phyloP scores from a whole-genome alignment of 1,284 basidiomycete genomes.

The Cryptococcus wingfieldii region DNA sequence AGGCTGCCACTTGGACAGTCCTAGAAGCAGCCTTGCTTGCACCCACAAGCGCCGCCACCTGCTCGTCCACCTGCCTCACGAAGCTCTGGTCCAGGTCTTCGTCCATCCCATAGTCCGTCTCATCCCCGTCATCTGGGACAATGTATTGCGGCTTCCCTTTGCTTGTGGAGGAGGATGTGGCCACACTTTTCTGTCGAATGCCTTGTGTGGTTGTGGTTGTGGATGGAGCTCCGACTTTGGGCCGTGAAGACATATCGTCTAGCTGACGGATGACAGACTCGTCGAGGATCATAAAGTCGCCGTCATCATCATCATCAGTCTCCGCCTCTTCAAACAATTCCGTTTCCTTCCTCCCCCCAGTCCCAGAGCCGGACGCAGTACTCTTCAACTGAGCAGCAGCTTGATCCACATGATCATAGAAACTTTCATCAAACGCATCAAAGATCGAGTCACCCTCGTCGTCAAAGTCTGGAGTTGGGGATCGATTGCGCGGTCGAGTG shows the following conservation, averaged over 20 bases:
- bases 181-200: constrained; percentile 3
- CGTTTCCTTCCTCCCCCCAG: not conserved
- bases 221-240: not conserved
- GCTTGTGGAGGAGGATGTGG: not conserved
- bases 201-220: not conserved
- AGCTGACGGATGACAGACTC: constrained; percentile 19
- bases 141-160: constrained; percentile 1
- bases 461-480: not conserved
- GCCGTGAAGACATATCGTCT: constrained; percentile 5
- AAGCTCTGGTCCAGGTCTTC: constrained; percentile 3
- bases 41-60: not conserved
- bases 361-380: not conserved
- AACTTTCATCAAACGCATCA: constrained; percentile 4
- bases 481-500: not conserved
- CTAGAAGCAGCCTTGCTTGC: no score
- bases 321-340: not conserved
- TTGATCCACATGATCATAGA: not conserved
- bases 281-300: constrained; percentile 15
- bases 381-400: not conserved
- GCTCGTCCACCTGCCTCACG: constrained; percentile 11
- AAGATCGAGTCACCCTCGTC: not conserved
- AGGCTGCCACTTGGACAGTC: no score
- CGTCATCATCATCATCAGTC: not conserved
- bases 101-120: not conserved
- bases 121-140: constrained; percentile 9